These are phyloP conservation scores for Yamadazyma endophytica DNA, from an alignment of 805 yeast genomes.

Conservation along the genomic window DNA sequence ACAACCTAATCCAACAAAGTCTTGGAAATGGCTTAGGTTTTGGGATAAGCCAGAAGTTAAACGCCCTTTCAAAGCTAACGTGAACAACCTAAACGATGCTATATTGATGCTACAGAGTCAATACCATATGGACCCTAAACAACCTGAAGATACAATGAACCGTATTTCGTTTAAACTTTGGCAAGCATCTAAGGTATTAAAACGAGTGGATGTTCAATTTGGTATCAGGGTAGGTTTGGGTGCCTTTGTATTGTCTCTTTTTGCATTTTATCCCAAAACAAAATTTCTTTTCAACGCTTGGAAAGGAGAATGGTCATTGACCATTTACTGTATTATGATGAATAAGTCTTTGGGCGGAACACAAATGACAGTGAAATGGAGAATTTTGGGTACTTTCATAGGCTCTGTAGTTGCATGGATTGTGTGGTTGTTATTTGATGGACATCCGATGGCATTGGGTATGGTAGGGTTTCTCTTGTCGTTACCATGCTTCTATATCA, in stretches of 20 bases:
- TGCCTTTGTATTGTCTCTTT: slow-evolving; percentile 57
- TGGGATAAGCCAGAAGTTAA: slow-evolving; percentile 32
- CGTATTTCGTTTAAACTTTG: slow-evolving; percentile 33
- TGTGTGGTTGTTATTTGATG: slow-evolving; percentile 57
- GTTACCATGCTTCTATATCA: slow-evolving; percentile 51
- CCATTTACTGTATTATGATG: slow-evolving; percentile 81
- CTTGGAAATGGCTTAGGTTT: slow-evolving; percentile 52
- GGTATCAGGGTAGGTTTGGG: slow-evolving; percentile 80
- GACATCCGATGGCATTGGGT: slow-evolving; percentile 50
- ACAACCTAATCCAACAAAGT: slow-evolving; percentile 13
- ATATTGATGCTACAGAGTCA: slow-evolving; percentile 26
- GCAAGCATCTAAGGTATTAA: slow-evolving; percentile 47
- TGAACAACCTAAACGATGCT: slow-evolving; percentile 30
- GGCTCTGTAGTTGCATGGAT: slow-evolving; percentile 64
- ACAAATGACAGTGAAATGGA: slow-evolving; percentile 69
- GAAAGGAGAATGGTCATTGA: slow-evolving; percentile 83
- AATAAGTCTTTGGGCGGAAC: slow-evolving; percentile 84
- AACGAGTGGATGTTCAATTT: slow-evolving; percentile 68
- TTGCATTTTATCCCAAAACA: slow-evolving; percentile 62
- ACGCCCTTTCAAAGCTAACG: slow-evolving; percentile 3
- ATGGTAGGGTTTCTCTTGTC: slow-evolving; percentile 44
- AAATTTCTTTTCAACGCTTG: slow-evolving; percentile 53
- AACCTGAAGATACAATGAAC: slow-evolving; percentile 5
- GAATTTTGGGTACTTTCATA: slow-evolving; percentile 67
- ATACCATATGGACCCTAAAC: slow-evolving; percentile 10